Percentiles rank a stretch among this genome's conserved stretches.
phyloP scores from a whole-genome alignment of 2,329 filamentous ascomycete genomes.

The Colletotrichum spinosum region DNA sequence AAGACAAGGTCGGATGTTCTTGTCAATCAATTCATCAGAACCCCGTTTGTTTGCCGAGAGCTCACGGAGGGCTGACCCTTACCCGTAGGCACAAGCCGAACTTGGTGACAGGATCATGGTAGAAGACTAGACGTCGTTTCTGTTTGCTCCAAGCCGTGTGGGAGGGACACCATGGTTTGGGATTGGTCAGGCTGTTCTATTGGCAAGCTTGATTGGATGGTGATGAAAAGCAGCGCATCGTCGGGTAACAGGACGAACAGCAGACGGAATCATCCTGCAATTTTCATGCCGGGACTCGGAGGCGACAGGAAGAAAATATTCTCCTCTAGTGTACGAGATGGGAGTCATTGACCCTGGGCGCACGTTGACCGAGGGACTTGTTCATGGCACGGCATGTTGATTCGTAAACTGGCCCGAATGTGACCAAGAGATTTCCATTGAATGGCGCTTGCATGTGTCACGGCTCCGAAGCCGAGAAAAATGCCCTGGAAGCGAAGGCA shows the following conservation, averaged over 20 bases:
- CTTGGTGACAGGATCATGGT: constrained; percentile 11
- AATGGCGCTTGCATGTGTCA: constrained; percentile 22
- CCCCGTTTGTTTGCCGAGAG: constrained; percentile 23
- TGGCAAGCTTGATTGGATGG: constrained; percentile 30
- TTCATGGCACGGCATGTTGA: too few species aligned
- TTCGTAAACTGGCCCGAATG: constrained; percentile 16
- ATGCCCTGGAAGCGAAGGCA: neutral
- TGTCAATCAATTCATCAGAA: constrained; percentile 27
- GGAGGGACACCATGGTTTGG: constrained; percentile 25
- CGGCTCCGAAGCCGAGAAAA: constrained; percentile 29
- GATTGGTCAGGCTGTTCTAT: constrained; percentile 24
- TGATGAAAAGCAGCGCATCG: constrained; percentile 14
- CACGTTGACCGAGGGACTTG: neutral
- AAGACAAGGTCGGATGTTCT: constrained; percentile 23
- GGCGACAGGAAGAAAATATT: constrained; percentile 19
- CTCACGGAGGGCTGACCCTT: constrained; percentile 22
- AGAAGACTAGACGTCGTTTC: constrained; percentile 4
- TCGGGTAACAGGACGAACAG: constrained; percentile 4
- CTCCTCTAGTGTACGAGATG: neutral
- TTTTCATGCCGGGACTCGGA: neutral
- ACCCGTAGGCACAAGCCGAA: constrained; percentile 22
- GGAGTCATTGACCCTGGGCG: constrained; percentile 11
- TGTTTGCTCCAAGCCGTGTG: constrained; percentile 10
- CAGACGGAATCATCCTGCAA: too few species aligned
- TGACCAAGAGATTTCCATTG: constrained; percentile 9